Percentiles rank a stretch among this genome's conserved stretches.
These are phyloP conservation scores for Penicillium sp. DNA, from an alignment of 2,329 filamentous ascomycete genomes.

Conservation along the genomic window DNA sequence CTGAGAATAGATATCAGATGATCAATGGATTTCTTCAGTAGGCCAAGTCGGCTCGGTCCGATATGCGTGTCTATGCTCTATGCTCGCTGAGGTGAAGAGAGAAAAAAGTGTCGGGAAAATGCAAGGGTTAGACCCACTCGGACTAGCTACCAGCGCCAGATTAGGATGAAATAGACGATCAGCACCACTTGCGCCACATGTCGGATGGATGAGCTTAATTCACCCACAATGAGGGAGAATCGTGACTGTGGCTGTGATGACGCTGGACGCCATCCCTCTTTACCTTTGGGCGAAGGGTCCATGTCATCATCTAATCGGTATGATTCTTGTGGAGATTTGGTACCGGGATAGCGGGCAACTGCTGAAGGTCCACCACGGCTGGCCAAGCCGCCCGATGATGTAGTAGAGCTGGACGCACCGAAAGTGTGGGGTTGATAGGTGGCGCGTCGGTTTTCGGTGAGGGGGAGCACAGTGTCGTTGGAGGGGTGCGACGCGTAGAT, in stretches of 20 bases:
- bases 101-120: background rate
- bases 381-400: slow-evolving; percentile 30
- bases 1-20: background rate
- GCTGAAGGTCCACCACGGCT: slow-evolving; percentile 27
- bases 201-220: slow-evolving; percentile 64
- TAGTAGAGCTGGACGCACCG: slow-evolving; percentile 35
- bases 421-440: slow-evolving; percentile 28
- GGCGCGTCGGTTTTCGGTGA: slow-evolving; percentile 29
- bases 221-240: slow-evolving; percentile 51
- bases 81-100: slow-evolving; percentile 15
- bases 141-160: slow-evolving; percentile 58
- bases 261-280: slow-evolving; percentile 26
- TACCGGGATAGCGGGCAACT: slow-evolving; percentile 20
- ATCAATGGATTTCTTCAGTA: background rate
- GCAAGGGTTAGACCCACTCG: background rate
- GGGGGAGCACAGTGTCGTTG: slow-evolving; percentile 29
- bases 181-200: slow-evolving; percentile 65
- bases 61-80: slow-evolving; percentile 12
- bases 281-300: slow-evolving; percentile 24
- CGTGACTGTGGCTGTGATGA: slow-evolving; percentile 27
- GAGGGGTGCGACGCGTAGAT: slow-evolving; percentile 21
- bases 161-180: slow-evolving; percentile 66
- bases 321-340: slow-evolving; percentile 21
- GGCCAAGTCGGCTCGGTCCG: background rate
- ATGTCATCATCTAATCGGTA: slow-evolving; percentile 27